A percentile compares a stretch with the other conserved stretches of the same genome.
Evolutionary conservation across 257 asterid species (phyloP).

Genomic region (Fraxinus quadrangulata): DNA sequence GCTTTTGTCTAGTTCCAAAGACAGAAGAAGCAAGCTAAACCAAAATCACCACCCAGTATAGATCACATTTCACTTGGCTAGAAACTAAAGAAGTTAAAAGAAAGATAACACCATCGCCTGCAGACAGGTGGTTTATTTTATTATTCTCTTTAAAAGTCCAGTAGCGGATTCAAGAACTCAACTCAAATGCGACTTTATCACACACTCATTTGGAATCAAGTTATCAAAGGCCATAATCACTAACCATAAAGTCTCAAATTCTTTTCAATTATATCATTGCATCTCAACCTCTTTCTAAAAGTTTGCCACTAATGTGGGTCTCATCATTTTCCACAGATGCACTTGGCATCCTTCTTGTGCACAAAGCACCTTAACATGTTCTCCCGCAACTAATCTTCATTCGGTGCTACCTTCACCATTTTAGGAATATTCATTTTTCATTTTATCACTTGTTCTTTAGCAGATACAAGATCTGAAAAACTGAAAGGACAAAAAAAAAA

Average conservation of each 20-base stretch:
- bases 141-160: not conserved
- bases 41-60: not conserved
- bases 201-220: not conserved
- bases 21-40: not conserved
- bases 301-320: not conserved
- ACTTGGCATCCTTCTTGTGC: not conserved
- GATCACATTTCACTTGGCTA: not conserved
- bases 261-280: not conserved
- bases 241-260: not conserved
- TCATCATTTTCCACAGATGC: not conserved
- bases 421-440: not conserved
- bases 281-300: slow-evolving; percentile 1
- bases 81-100: not conserved
- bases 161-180: not conserved
- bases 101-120: not conserved
- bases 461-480: not conserved
- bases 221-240: not conserved
- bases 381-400: not conserved
- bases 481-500: too few relatives aligned
- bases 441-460: not conserved
- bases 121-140: not conserved
- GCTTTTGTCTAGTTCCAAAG: not conserved
- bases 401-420: not conserved
- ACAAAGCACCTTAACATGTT: not conserved
- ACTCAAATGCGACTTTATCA: not conserved